Percentiles rank a stretch among this genome's conserved stretches.
phyloP scores from a whole-genome alignment of 805 yeast genomes.

The Sporopachydermia lactativora region DNA sequence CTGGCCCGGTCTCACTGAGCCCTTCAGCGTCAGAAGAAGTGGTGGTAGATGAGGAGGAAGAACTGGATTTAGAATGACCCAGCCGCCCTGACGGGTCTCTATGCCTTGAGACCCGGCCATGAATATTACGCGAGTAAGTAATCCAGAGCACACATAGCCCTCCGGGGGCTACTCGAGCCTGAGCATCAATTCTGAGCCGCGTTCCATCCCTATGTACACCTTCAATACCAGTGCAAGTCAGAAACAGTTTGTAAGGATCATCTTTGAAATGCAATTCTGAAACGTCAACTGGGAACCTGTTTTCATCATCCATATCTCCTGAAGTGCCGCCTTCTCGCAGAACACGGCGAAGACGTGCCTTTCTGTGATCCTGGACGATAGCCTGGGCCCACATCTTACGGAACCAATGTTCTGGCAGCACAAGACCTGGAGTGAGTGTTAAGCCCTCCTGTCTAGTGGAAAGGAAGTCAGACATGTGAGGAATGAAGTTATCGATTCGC shows the following conservation, averaged over 20 bases:
- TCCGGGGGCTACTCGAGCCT: conserved; percentile 51
- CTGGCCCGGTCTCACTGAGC: neutral
- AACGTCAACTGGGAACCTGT: neutral
- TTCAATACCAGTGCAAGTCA: conserved; percentile 49
- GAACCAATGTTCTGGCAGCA: conserved; percentile 84
- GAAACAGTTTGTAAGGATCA: conserved; percentile 25
- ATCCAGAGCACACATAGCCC: conserved; percentile 67
- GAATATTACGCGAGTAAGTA: conserved; percentile 51
- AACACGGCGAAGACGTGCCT: neutral
- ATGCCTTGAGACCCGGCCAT: neutral
- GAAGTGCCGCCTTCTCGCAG: neutral
- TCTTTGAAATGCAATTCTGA: neutral
- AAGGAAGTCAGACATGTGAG: conserved; percentile 39
- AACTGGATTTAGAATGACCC: neutral
- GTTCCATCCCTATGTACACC: conserved; percentile 65
- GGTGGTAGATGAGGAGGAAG: neutral
- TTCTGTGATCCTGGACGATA: conserved; percentile 5
- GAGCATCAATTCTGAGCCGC: conserved; percentile 56
- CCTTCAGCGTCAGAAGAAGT: neutral
- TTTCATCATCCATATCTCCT: conserved; percentile 1
- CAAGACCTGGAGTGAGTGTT: conserved; percentile 47
- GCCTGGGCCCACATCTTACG: conserved; percentile 45
- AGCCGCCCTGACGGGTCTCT: conserved; percentile 2
- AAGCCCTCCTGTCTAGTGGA: conserved; percentile 26
- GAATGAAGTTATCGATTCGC: conserved; percentile 44